Evolutionary conservation across 2,329 filamentous ascomycete species (phyloP), one percentile per base, ranked within the genome.

Genomic region (Aspergillus candidus): DNA sequence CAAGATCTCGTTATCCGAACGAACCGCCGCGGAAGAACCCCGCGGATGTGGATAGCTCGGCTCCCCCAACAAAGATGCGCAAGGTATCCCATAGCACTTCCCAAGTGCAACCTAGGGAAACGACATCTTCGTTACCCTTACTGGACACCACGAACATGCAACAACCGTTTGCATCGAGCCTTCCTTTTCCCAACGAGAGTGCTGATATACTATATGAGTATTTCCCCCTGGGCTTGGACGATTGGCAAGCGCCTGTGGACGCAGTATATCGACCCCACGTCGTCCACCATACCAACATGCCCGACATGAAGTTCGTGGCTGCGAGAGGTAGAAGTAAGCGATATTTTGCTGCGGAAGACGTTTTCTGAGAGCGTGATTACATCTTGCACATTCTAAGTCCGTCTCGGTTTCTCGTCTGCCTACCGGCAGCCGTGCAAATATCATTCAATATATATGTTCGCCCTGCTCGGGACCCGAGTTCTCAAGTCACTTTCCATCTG

Each of bases 141-240:
- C 33, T 67, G n/a, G 57, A 57, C 36, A 56, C 53, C 32, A 55
- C 62, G 12, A 61, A 60, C 40, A 40, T 67, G 35, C 63, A 62
- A 22, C 62, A 65, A 40, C 54, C 60, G 76, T 79, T 61, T 83
- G 84, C 60, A 76, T 86, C 30, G 69, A 82, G 52, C 14, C 57
- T 70, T 14, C 59, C 66, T 4, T 66, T 65, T 40, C 58, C 63
- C n/a, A 65, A 61, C 32, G 88, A 94, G 56, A 84, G 84, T 55
- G 83, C 83, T 1, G 90, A 96, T 66, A 72, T 90, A 52, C 72
- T 96, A 13, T 96, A 96, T 62, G 90, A 97, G 68, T 96, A 97
- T 62, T 96, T 97, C 52, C 90, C 90, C 0, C 74, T 97, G 12
- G 89, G 85, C 38, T 71, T 95, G 46, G 89, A 96, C 63, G 90